Evolutionary conservation across 1,284 basidiomycete genomes (phyloP), one percentile per base, ranked within the genome.

Genomic region (Tausonia pullulans): DNA sequence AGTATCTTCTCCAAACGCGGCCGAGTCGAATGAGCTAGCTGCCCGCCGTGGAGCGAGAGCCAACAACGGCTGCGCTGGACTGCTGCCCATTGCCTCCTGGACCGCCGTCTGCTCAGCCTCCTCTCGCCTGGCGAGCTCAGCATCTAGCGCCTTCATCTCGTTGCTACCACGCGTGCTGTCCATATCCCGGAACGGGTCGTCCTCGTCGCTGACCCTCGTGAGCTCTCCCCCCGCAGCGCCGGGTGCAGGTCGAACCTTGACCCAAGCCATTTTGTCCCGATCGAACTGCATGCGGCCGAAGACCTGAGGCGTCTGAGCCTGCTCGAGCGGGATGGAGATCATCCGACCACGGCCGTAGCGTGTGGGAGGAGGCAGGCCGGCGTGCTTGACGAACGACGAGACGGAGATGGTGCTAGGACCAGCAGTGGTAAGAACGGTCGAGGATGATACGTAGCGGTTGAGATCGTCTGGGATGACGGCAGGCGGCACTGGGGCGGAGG

Each of bases 221-320:
- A 13, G 74, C 72, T 79, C 80, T 72, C 71, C 73, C 72, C 45
- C 65, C 57, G 13, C 67, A 67, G 66, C 70, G 74, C 67, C 73
- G 73, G 6, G 69, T 71, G 4, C 67, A 71, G 67, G 73, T 74
- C 78, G 8, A 76, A 81, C 83, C 74, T 86, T 87, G 58, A 92
- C 84, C 92, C 92, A 96, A 68, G 83, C 83, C 84, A 88, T 88
- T 74, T 83, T 80, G 49, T 81, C 80, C 64, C 81, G 83, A 76
- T 95, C 92, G 69, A 86, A 92, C 51, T 88, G 78, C 91, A 96
- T 94, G 71, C 84, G 83, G 1, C 90, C 90, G 55, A 92, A 83
- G 60, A 84, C 80, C 41, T 90, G 86, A 1, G 88, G 85, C 40
- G 90, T 77, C 8, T 73, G 71, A 10, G 50, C 82, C 72, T 69